Percentiles rank a stretch among this genome's conserved stretches.
Evolutionary conservation across 2,329 filamentous ascomycete genomes (phyloP).

Genomic region (Arthrobotrys sinensis): DNA sequence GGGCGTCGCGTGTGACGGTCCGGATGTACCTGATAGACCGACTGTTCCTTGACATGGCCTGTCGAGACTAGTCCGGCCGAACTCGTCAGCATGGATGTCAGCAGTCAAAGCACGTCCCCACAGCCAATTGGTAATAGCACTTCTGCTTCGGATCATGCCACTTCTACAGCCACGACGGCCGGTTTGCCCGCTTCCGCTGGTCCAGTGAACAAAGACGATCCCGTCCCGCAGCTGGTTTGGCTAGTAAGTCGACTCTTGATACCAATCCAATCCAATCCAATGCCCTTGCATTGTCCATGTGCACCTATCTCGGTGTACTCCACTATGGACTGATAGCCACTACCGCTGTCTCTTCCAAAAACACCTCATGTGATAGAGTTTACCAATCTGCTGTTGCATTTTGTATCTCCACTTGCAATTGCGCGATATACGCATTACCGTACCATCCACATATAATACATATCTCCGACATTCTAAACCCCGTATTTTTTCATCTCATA

Average conservation of each 20-base stretch:
- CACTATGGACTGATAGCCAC: constrained; percentile 20
- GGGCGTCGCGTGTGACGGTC: no score
- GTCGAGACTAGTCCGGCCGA: not conserved
- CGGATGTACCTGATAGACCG: no score
- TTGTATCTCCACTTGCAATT: not conserved
- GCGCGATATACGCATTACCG: not conserved
- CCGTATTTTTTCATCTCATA: constrained; percentile 7
- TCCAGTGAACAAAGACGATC: constrained; percentile 55
- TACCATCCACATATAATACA: not conserved
- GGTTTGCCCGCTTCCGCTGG: constrained; percentile 57
- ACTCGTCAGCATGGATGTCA: constrained; percentile 57
- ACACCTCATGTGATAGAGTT: not conserved
- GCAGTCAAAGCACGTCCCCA: constrained; percentile 54
- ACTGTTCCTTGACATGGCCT: no score
- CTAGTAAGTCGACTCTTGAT: constrained; percentile 34
- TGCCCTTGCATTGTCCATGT: not conserved
- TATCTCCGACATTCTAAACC: constrained; percentile 8
- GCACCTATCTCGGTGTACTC: not conserved
- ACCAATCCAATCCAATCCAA: no score
- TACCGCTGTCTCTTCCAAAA: not conserved
- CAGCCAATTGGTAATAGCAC: constrained; percentile 36
- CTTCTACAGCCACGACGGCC: constrained; percentile 34
- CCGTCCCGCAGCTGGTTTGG: constrained; percentile 55
- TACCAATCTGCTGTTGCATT: not conserved
- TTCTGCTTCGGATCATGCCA: constrained; percentile 46